Evolutionary conservation across 441 rosid genomes (phyloP).

Genomic region (Pelargonium australe): DNA sequence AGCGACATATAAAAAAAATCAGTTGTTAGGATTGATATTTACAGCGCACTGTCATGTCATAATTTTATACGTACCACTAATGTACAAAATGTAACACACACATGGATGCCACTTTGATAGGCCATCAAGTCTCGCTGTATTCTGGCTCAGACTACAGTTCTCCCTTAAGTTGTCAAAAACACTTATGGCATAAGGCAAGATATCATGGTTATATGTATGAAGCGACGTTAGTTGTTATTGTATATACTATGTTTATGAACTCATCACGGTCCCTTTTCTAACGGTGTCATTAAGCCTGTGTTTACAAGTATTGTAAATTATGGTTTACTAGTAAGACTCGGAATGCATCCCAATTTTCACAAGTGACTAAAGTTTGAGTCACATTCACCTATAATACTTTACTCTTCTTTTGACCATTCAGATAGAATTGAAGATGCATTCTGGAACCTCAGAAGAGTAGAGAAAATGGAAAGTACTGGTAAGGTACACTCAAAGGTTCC

Average conservation of each 20-base stretch:
- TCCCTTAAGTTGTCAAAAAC: too few relatives aligned
- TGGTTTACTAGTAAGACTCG: not conserved
- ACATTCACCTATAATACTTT: not conserved
- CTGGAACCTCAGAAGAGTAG: constrained; percentile 62
- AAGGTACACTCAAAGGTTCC: constrained; percentile 27
- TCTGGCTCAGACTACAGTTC: too few relatives aligned
- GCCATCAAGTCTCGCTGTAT: too few relatives aligned
- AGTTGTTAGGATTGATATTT: too few relatives aligned
- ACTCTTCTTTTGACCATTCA: constrained; percentile 24
- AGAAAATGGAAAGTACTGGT: constrained; percentile 30
- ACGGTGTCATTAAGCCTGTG: not conserved
- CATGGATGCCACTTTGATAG: too few relatives aligned
- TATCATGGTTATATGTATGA: not conserved
- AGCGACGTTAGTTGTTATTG: not conserved
- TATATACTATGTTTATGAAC: not conserved
- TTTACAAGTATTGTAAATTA: not conserved
- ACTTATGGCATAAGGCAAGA: not conserved
- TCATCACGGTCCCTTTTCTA: not conserved
- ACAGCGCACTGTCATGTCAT: too few relatives aligned
- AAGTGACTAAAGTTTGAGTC: not conserved
- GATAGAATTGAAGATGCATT: constrained; percentile 65
- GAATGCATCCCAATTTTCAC: not conserved
- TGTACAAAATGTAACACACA: too few relatives aligned
- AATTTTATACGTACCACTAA: too few relatives aligned
- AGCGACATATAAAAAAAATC: too few relatives aligned